phyloP scores from a whole-genome alignment of 805 yeast genomes.

The Candida sphagnicola region DNA sequence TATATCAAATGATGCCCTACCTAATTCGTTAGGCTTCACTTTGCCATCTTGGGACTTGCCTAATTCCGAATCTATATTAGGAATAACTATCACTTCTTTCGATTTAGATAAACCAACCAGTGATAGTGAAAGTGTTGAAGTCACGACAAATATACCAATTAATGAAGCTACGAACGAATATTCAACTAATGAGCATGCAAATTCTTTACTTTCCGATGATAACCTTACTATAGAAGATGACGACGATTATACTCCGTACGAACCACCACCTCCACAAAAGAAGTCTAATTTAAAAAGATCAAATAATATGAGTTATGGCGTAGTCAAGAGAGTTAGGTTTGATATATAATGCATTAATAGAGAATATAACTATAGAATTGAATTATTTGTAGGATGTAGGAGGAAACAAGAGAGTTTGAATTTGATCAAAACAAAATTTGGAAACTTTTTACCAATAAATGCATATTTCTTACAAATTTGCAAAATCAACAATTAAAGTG shows the following conservation, averaged over 20 bases:
- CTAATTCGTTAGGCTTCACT: neutral
- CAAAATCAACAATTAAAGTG: no score
- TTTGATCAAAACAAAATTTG: no score
- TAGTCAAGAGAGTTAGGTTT: slow-evolving; percentile 31
- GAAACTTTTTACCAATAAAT: no score
- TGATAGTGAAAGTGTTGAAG: neutral
- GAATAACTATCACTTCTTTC: neutral
- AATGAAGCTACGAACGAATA: neutral
- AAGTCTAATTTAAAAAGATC: slow-evolving; percentile 23
- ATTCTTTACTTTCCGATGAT: neutral
- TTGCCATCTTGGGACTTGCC: neutral
- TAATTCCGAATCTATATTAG: neutral
- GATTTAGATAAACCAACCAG: neutral
- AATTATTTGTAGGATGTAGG: no score
- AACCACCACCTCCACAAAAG: slow-evolving; percentile 7
- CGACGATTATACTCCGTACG: slow-evolving; percentile 5
- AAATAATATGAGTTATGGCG: slow-evolving; percentile 8
- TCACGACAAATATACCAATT: neutral
- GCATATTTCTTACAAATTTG: neutral
- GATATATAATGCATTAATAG: slow-evolving; percentile 8
- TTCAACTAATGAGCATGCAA: slow-evolving; percentile 1
- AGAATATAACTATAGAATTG: no score
- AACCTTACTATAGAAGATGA: neutral
- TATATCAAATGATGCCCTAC: neutral
- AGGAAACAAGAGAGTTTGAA: no score